Evolutionary conservation across 2,329 filamentous ascomycete genomes (phyloP).

Genomic region (Rasamsonia emersonii): DNA sequence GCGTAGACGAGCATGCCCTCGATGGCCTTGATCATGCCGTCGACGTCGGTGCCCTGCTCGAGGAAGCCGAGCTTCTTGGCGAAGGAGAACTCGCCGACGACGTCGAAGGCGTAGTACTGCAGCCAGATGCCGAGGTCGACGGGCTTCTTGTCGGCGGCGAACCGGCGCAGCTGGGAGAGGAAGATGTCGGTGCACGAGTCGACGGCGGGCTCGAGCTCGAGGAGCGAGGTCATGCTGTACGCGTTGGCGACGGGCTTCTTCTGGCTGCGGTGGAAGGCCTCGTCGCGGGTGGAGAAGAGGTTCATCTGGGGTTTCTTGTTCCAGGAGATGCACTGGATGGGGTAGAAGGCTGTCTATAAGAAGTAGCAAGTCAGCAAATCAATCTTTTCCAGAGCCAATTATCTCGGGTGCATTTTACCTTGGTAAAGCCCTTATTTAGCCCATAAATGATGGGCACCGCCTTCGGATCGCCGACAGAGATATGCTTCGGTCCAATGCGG

Average conservation of each 20-base stretch:
- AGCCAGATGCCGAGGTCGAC: neutral
- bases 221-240: neutral
- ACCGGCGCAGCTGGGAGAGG: constrained; percentile 12
- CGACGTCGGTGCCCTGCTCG: constrained; percentile 22
- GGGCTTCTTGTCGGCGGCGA: neutral
- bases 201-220: no score
- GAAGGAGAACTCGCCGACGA: constrained; percentile 28
- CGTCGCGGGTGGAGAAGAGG: constrained; percentile 1
- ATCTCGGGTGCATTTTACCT: neutral
- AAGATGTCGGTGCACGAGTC: constrained; percentile 17
- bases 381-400: neutral
- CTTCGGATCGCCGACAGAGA: neutral
- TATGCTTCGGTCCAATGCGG: neutral
- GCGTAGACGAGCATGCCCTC: constrained; percentile 23
- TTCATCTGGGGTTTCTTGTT: neutral
- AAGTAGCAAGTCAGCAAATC: no score
- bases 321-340: neutral
- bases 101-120: constrained; percentile 22
- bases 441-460: neutral
- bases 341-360: neutral
- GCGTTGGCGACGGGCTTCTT: neutral
- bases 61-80: constrained; percentile 25
- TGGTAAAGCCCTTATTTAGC: neutral
- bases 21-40: constrained; percentile 22
- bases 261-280: neutral